These are phyloP conservation scores for Cichorium intybus DNA, from an alignment of 140 eudicot species.

Conservation along the genomic window DNA sequence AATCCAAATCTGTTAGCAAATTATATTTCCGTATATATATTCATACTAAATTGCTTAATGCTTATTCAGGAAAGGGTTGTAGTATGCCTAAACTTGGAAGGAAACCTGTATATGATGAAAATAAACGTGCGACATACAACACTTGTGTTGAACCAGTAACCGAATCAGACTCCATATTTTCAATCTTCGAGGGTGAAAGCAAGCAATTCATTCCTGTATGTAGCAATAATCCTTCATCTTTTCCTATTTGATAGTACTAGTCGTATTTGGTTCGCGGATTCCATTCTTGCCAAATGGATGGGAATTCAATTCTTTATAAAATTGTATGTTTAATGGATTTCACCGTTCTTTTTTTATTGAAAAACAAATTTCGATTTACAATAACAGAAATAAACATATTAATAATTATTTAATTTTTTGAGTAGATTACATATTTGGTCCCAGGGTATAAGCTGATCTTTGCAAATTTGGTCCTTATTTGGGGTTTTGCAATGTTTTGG, in stretches of 20 bases:
- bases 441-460: too few species aligned
- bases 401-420: too few species aligned
- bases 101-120: conserved; percentile 64
- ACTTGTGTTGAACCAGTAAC: conserved; percentile 36
- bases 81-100: conserved; percentile 52
- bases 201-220: conserved; percentile 90
- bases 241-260: neutral
- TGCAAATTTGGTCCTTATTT: too few species aligned
- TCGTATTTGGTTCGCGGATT: neutral
- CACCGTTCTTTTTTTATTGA: neutral
- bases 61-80: conserved; percentile 54
- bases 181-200: conserved; percentile 78
- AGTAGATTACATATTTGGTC: too few species aligned
- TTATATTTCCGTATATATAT: neutral
- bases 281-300: neutral
- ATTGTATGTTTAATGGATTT: neutral
- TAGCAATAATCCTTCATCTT: conserved; percentile 3
- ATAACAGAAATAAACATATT: too few species aligned
- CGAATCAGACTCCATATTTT: conserved; percentile 50
- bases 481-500: too few species aligned
- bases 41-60: conserved; percentile 12
- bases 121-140: conserved; percentile 78
- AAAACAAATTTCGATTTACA: too few species aligned
- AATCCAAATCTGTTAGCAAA: neutral
- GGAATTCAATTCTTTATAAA: neutral